Evolutionary conservation across 768 basidiomycete genomes (phyloP).

Genomic region (Dioszegia hungarica): DNA sequence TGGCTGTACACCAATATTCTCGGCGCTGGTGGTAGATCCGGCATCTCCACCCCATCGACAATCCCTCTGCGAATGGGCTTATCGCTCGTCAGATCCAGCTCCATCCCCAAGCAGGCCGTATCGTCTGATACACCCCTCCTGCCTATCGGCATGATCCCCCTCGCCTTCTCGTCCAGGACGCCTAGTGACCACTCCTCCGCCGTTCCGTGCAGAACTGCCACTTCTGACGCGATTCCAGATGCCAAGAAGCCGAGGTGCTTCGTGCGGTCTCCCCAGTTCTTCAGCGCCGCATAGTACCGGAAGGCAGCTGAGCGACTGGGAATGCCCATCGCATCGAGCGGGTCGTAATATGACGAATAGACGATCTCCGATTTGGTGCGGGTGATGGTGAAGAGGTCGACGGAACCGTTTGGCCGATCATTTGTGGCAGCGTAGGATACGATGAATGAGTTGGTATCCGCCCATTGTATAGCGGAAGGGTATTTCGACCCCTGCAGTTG

Average conservation of each 20-base stretch:
- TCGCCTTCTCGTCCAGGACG: conserved; percentile 46
- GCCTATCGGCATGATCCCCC: conserved; percentile 44
- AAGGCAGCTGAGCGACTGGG: conserved; percentile 35
- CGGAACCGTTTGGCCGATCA: conserved; percentile 39
- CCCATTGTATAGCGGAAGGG: conserved; percentile 48
- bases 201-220: conserved; percentile 43
- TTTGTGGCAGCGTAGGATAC: conserved; percentile 40
- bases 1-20: conserved; percentile 46
- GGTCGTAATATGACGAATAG: conserved; percentile 46
- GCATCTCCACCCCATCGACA: conserved; percentile 43
- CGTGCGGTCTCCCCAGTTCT: conserved; percentile 44
- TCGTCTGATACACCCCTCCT: conserved; percentile 42
- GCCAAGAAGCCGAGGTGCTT: conserved; percentile 48
- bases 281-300: conserved; percentile 36
- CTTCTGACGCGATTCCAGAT: conserved; percentile 45
- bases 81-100: conserved; percentile 46
- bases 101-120: conserved; percentile 47
- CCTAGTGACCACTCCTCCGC: conserved; percentile 39
- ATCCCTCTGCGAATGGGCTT: conserved; percentile 40
- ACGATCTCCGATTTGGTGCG: conserved; percentile 37
- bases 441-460: conserved; percentile 52
- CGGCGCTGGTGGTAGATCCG: conserved; percentile 43
- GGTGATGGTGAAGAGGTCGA: conserved; percentile 46
- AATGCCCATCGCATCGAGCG: conserved; percentile 46
- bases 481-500: conserved; percentile 13